A percentile compares a stretch with the other conserved stretches of the same genome.
Evolutionary conservation across 148 eudicot species (phyloP).

Genomic region (Cornus florida): DNA sequence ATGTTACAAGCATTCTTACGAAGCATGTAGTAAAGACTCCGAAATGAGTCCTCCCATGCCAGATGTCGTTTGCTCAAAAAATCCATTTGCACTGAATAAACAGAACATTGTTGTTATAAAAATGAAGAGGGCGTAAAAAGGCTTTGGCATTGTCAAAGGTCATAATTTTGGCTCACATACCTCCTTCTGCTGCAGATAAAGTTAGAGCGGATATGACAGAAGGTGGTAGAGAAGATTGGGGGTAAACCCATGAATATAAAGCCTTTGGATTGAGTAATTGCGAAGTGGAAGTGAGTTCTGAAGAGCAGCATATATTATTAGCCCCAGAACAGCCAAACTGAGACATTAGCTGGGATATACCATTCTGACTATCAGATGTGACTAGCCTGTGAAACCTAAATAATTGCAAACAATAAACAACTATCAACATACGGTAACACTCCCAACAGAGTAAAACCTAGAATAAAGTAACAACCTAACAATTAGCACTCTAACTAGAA

Average conservation of each 20-base stretch:
- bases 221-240: conserved; percentile 85
- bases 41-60: conserved; percentile 96
- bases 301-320: conserved; percentile 16
- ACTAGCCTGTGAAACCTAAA: conserved; percentile 83
- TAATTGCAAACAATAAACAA: conserved; percentile 9
- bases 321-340: conserved; percentile 28
- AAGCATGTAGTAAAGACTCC: conserved; percentile 85
- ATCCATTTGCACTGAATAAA: conserved; percentile 60
- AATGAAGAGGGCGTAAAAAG: background rate
- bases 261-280: conserved; percentile 19
- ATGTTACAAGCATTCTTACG: conserved; percentile 70
- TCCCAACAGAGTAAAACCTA: conserved; percentile 4
- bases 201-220: conserved; percentile 64
- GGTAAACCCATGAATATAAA: conserved; percentile 84
- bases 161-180: conserved; percentile 31
- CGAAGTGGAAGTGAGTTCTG: conserved; percentile 23
- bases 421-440: conserved; percentile 3
- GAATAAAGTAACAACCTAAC: background rate
- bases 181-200: conserved; percentile 56
- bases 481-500: background rate
- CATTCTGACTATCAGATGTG: conserved; percentile 46
- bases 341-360: conserved; percentile 35
- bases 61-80: conserved; percentile 73
- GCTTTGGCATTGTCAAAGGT: background rate
- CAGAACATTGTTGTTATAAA: background rate